Percentiles rank a stretch among this genome's conserved stretches.
phyloP scores from a whole-genome alignment of 2,329 filamentous ascomycete species.

The Ophiocordyceps camponoti-floridani region DNA sequence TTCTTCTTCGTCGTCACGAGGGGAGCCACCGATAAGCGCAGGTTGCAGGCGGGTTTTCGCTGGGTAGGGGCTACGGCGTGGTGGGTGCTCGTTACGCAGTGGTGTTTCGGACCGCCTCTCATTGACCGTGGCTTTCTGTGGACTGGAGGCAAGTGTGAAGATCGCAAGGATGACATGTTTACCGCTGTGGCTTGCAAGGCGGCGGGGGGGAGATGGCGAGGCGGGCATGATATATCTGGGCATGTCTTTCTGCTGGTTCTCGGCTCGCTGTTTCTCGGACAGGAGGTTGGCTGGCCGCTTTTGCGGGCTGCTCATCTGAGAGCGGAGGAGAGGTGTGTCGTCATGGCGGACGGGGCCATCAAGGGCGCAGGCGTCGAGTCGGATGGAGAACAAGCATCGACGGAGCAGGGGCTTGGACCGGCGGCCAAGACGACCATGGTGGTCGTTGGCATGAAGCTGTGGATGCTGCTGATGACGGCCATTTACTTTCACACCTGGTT shows the following conservation, averaged over 20 bases:
- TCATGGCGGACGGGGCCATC: slow-evolving; percentile 47
- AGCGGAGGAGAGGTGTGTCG: slow-evolving; percentile 46
- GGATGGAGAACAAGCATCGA: slow-evolving; percentile 5
- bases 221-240: slow-evolving; percentile 92
- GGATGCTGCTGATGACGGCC: slow-evolving; percentile 98
- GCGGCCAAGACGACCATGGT: slow-evolving; percentile 37
- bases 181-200: slow-evolving; percentile 69
- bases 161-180: slow-evolving; percentile 32
- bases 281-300: slow-evolving; percentile 55
- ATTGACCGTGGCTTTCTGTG: slow-evolving; percentile 82
- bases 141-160: slow-evolving; percentile 70
- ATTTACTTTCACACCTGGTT: slow-evolving; percentile 98
- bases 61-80: slow-evolving; percentile 56
- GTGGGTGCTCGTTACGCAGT: slow-evolving; percentile 85
- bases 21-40: slow-evolving; percentile 10
- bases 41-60: slow-evolving; percentile 40
- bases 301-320: slow-evolving; percentile 19
- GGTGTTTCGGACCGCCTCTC: slow-evolving; percentile 83
- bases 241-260: slow-evolving; percentile 88
- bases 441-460: slow-evolving; percentile 58
- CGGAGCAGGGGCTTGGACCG: slow-evolving; percentile 20
- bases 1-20: slow-evolving; percentile 40
- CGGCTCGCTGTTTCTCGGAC: slow-evolving; percentile 61
- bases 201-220: slow-evolving; percentile 67
- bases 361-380: slow-evolving; percentile 37